Conservation (phyloP, 2,329 filamentous ascomycete genomes). For the Plectosphaerella sp. region DNA sequence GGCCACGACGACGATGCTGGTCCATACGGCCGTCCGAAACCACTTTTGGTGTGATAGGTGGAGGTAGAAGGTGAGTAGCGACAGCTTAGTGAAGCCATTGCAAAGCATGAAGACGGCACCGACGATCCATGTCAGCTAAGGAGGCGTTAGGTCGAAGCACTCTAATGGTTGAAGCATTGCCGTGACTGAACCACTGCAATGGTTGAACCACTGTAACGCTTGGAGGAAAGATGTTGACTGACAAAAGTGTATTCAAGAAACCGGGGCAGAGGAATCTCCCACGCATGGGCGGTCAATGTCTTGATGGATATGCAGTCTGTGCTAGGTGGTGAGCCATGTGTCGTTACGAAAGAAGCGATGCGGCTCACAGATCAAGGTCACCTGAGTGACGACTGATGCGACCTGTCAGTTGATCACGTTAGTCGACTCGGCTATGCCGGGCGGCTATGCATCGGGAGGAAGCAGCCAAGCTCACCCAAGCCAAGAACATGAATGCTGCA, state of each 20-base stretch:
- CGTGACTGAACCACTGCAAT: too few species aligned
- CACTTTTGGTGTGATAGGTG: conserved; percentile 27
- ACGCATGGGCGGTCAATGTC: conserved; percentile 10
- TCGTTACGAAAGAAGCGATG: neutral
- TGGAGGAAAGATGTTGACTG: neutral
- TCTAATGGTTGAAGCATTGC: too few species aligned
- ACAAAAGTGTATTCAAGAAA: conserved; percentile 10
- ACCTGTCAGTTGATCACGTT: neutral
- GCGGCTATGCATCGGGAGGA: neutral
- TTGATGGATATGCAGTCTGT: conserved; percentile 1
- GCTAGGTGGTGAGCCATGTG: neutral
- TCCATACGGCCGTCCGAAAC: conserved; percentile 25
- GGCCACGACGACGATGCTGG: conserved; percentile 20
- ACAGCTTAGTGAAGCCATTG: conserved; percentile 30
- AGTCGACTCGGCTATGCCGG: neutral
- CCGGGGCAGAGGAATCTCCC: conserved; percentile 11
- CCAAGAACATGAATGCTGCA: conserved; percentile 11
- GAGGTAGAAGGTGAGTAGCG: conserved; percentile 32
- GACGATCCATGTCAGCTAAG: conserved; percentile 14
- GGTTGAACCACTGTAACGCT: too few species aligned
- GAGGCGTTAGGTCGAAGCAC: too few species aligned
- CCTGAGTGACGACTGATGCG: conserved; percentile 6
- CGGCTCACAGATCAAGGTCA: conserved; percentile 1
- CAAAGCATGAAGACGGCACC: conserved; percentile 27
- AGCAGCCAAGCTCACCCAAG: conserved; percentile 6